Percentiles rank a stretch among this genome's conserved stretches.
Evolutionary conservation across 106 monocot species (phyloP).

Genomic region (Triglochin maritima): DNA sequence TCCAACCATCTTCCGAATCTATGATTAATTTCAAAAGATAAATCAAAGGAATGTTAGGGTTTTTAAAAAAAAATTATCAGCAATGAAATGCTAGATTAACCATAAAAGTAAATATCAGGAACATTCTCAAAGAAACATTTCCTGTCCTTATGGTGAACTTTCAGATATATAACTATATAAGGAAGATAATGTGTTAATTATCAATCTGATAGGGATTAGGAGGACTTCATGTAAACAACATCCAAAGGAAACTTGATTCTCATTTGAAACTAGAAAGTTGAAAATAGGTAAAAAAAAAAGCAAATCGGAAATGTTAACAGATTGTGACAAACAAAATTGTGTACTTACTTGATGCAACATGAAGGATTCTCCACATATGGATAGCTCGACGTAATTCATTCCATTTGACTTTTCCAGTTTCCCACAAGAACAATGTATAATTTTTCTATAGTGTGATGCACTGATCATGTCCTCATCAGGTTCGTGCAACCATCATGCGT

Average conservation of each 20-base stretch:
- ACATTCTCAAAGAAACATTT: no score
- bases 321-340: neutral
- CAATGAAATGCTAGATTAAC: no score
- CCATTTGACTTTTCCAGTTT: slow-evolving; percentile 42
- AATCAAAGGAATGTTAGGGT: no score
- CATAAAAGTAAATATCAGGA: no score
- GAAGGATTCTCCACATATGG: slow-evolving; percentile 86
- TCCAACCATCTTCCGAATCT: slow-evolving; percentile 97
- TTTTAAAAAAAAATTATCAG: no score
- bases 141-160: no score
- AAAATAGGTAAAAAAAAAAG: slow-evolving; percentile 1
- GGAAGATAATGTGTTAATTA: no score
- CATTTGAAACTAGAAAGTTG: neutral
- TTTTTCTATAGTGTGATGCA: slow-evolving; percentile 85
- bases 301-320: neutral
- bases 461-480: slow-evolving; percentile 80
- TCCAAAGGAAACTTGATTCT: no score
- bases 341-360: slow-evolving; percentile 89
- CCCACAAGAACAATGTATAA: slow-evolving; percentile 55
- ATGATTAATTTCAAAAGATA: neutral
- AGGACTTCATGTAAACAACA: no score
- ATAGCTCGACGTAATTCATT: slow-evolving; percentile 60
- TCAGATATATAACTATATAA: no score
- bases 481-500: slow-evolving; percentile 83
- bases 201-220: no score